Evolutionary conservation across 495 filamentous ascomycete genomes (phyloP), one percentile per base, ranked within the genome.

Genomic region (Lophium mytilinum): DNA sequence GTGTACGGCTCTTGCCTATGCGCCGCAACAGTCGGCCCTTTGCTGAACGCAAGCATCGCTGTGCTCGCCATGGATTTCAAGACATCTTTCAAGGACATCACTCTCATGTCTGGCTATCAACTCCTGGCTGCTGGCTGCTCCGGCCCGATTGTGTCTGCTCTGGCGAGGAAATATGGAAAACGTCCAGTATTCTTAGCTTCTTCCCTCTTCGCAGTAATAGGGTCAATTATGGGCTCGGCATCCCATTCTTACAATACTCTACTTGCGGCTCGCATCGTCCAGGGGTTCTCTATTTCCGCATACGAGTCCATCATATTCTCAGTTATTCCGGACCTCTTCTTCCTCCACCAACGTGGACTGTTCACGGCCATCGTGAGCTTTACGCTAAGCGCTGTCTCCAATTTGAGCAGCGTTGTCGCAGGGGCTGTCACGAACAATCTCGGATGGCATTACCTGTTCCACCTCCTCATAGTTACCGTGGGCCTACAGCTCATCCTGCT

Each of bases 371-470:
- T n/a, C n/a, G n/a, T n/a, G n/a, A n/a, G n/a, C n/a, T n/a, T n/a
- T n/a, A n/a, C n/a, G n/a, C n/a, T n/a, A 12, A 55, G 58, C n/a
- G 62, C 62, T 21, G 55, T 56, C 9, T 65, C 62, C 11, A 65
- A 61, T 34, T 63, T 64, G 21, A 48, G 40, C 37, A 52, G 57
- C 37, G 57, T 65, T 24, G 59, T 67, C 41, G 53, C 54, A 15
- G 65, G 65, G 14, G 61, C 61, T 6, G 65, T 67, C 37, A 52
- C 55, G 24, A 43, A 53, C 14, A 62, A 57, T 39, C 52, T 64
- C 5, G 65, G 65, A 18, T 67, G 65, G 65, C 36, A 53, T 11
- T 67, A 64, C 41, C 46, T 61, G 24, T 67, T 67, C 58, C 61
- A 67, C 55, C 61, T 65, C 37, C 57, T 65, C 11, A 58, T 58